A percentile compares a stretch with the other conserved stretches of the same genome.
These are phyloP conservation scores for Pseudogymnoascus sp. DNA, from an alignment of 2,329 filamentous ascomycete genomes.

Conservation along the genomic window DNA sequence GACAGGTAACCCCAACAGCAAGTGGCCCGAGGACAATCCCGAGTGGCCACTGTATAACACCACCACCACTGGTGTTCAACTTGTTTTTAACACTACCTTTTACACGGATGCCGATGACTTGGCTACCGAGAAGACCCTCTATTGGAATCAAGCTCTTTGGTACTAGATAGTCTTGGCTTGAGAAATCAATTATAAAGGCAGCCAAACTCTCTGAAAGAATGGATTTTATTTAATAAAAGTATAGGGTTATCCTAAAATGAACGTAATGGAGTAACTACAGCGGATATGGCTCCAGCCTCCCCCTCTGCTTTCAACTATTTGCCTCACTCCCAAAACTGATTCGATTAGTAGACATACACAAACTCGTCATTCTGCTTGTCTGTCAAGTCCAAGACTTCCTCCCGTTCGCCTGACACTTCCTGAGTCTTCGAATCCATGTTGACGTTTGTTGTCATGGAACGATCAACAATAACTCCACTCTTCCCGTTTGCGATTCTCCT, in stretches of 20 bases:
- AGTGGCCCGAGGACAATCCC: slow-evolving; percentile 32
- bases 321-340: slow-evolving; percentile 16
- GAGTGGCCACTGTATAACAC: slow-evolving; percentile 32
- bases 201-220: background rate
- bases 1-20: slow-evolving; percentile 29
- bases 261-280: slow-evolving; percentile 4
- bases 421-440: background rate
- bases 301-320: background rate
- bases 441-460: slow-evolving; percentile 46
- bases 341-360: slow-evolving; percentile 50
- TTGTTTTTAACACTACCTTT: slow-evolving; percentile 33
- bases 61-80: slow-evolving; percentile 22
- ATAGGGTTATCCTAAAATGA: background rate
- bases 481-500: slow-evolving; percentile 55
- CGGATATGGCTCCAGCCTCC: background rate
- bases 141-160: slow-evolving; percentile 34
- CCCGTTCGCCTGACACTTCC: background rate
- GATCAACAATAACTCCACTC: slow-evolving; percentile 51
- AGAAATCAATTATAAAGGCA: background rate
- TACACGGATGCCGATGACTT: slow-evolving; percentile 29
- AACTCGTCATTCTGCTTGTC: slow-evolving; percentile 64
- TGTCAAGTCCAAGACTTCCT: slow-evolving; percentile 50
- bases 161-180: slow-evolving; percentile 22
- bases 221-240: background rate
- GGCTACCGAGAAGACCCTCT: slow-evolving; percentile 29